These are phyloP conservation scores for Kluyveromyces sp. DNA, from an alignment of 1,139 yeast species.

Conservation along the genomic window DNA sequence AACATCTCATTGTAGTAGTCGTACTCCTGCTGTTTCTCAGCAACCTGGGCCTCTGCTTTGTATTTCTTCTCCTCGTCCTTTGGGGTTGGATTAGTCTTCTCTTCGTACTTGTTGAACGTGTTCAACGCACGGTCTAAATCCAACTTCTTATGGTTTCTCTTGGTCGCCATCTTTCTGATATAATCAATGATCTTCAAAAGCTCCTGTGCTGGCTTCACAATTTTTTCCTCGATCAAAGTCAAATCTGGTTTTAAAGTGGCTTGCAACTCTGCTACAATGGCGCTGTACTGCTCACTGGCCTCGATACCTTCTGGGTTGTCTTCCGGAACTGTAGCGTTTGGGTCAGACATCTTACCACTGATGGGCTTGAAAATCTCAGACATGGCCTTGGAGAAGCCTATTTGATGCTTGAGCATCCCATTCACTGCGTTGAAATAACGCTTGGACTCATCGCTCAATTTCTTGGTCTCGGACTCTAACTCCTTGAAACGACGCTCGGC, in stretches of 20 bases:
- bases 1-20: slow-evolving; percentile 93
- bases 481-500: slow-evolving; percentile 96
- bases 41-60: slow-evolving; percentile 81
- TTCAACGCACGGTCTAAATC: slow-evolving; percentile 85
- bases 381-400: slow-evolving; percentile 87
- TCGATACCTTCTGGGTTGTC: slow-evolving; percentile 95
- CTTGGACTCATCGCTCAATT: slow-evolving; percentile 81
- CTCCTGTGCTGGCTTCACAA: slow-evolving; percentile 90
- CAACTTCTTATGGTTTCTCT: slow-evolving; percentile 91
- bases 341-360: slow-evolving; percentile 85
- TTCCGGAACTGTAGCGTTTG: slow-evolving; percentile 75
- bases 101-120: slow-evolving; percentile 59
- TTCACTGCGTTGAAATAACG: slow-evolving; percentile 86
- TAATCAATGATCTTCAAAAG: slow-evolving; percentile 70
- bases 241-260: slow-evolving; percentile 84
- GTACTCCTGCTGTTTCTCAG: slow-evolving; percentile 89
- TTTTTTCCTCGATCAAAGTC: slow-evolving; percentile 82
- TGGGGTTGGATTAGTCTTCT: slow-evolving; percentile 69
- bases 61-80: slow-evolving; percentile 91
- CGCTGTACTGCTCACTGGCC: slow-evolving; percentile 89
- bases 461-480: slow-evolving; percentile 81
- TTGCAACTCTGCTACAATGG: slow-evolving; percentile 78
- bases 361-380: slow-evolving; percentile 96
- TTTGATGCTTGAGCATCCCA: slow-evolving; percentile 88
- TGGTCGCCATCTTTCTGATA: slow-evolving; percentile 88